Base-by-base conservation (phyloP, 352 stramenopile species). In the Pythium monospermum region DNA sequence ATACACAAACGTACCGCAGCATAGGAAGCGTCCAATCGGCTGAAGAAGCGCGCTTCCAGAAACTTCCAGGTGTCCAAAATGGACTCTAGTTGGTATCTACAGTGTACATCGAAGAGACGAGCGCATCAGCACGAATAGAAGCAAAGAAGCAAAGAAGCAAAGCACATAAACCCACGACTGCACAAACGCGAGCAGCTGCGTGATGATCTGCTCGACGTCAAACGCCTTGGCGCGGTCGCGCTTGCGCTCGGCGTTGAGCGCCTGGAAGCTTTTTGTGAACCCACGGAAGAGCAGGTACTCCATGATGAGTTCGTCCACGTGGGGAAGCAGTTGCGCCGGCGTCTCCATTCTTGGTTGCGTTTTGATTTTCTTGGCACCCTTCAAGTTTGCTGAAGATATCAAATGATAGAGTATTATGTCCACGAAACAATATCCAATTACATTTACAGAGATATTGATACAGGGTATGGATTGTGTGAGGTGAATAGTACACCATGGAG, bases 201-300 rank as follows among this genome's bases (percentile, higher is more conserved):
- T 61, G 27, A 88, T 68, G 63, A 92, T 73, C 57, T 88, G 76
- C 45, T 88, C 82, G 25, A 85, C 79, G 49, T 92, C 82, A 53
- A 92, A 89, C 47, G 74, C 77, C 28, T 77, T 73, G 26, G 69
- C 54, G 51, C 71, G 78, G 59, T 90, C 79, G 53, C 76, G 75
- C 64, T 87, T 86, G 55, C 78, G 73, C 61, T 92, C 82, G 26
- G 67, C 63, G 27, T 50, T 73, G 47, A 92, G 88, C 40, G 72
- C 70, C 64, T 90, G 82, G 51, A 92, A 92, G 46, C 74, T 92
- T 71, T 89, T 89, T 23, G 82, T 89, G 59, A 92, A 92, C 30
- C 82, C 82, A 5, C 82, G 69, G 66, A 92, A 92, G 50, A 92
- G 76, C 42, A 92, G 60, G 57, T 92, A 92, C 66, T 92, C 82